Base-by-base conservation (phyloP, 129 eudicot genomes). In the Calendula officinalis region DNA sequence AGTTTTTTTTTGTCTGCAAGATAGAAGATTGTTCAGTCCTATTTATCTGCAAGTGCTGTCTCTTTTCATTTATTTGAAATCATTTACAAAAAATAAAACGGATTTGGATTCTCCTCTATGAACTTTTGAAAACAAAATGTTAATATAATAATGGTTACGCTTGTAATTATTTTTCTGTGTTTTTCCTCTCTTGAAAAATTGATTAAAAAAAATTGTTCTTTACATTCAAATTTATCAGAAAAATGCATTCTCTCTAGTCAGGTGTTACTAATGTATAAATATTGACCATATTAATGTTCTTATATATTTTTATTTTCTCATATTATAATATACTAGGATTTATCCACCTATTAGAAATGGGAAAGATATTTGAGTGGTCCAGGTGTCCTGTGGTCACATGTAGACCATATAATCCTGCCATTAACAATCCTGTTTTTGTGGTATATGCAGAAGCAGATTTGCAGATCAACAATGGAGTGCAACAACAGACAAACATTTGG, bases 391-490 rank as follows among this genome's bases (percentile, higher is more conserved):
- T 53, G 59, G 59, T 37, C 39, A 30, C 36, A 22, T 53, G 59
- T 53, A 30, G 59, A 53, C 59, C 59, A 53, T 53, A 53, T 14
- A 14, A 48, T 48, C 16, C 54, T 48, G 17, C 15, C 54, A 48
- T 62, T 62, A 15, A 33, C 34, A 10, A 17, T 14, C 69, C 39
- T 61, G 8, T 35, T 47, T 66, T 15, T 6, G n/a, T 56, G 62
- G 44, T 13, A 56, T 56, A 8, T 60, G 54, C 71, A 70, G 72
- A 56, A 56, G 55, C 81, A 56, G 34, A 70, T 70, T 63, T 60
- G 71, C 75, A 36, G 54, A 69, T 64, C 81, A 55, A 72, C 71
- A 45, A 46, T 74, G 69, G 75, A 72, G 68, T 53, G 49, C 13
- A 70, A 59, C 46, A 66, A 72, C 61, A 59, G 59, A 47, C 56